phyloP scores from a whole-genome alignment of 2,329 filamentous ascomycete species.

The Tolypocladium tundrense region DNA sequence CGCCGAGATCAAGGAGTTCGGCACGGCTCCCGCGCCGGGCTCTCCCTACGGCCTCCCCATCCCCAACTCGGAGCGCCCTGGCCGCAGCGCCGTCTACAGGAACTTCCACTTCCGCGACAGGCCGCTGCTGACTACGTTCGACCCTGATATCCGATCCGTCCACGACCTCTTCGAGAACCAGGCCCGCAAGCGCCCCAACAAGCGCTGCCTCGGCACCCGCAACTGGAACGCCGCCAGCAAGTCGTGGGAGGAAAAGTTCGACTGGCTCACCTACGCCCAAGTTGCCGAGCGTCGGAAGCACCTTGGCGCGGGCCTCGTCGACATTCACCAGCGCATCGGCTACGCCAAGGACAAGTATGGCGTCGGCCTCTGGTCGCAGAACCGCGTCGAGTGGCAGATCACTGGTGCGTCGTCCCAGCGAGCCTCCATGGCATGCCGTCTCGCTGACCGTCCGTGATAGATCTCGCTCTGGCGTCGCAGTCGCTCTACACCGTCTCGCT shows the following conservation, averaged over 20 bases:
- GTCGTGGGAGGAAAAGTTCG: slow-evolving; percentile 62
- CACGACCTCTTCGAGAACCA: slow-evolving; percentile 73
- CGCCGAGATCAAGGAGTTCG: slow-evolving; percentile 42
- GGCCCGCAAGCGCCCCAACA: slow-evolving; percentile 51
- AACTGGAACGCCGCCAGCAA: slow-evolving; percentile 68
- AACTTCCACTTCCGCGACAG: slow-evolving; percentile 70
- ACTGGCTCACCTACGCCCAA: slow-evolving; percentile 75
- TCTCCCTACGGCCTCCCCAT: slow-evolving; percentile 69
- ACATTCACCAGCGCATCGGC: slow-evolving; percentile 66
- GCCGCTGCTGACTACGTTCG: slow-evolving; percentile 58
- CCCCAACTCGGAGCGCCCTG: slow-evolving; percentile 62
- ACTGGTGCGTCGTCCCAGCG: slow-evolving; percentile 38
- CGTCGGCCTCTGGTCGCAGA: slow-evolving; percentile 78
- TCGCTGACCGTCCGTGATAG: slow-evolving; percentile 28
- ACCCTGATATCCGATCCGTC: slow-evolving; percentile 59
- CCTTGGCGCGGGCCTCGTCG: slow-evolving; percentile 75
- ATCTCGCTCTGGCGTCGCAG: slow-evolving; percentile 81
- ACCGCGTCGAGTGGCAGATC: slow-evolving; percentile 81
- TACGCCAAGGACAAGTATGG: slow-evolving; percentile 55
- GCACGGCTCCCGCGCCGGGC: slow-evolving; percentile 58
- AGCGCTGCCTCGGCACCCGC: slow-evolving; percentile 68
- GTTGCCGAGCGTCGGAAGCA: slow-evolving; percentile 72
- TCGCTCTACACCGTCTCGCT: slow-evolving; percentile 83
- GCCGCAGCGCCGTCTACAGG: slow-evolving; percentile 68
- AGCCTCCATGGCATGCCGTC: not conserved